Conservation (phyloP, 2,329 filamentous ascomycete genomes). For the Domatiomyces catenatus region DNA sequence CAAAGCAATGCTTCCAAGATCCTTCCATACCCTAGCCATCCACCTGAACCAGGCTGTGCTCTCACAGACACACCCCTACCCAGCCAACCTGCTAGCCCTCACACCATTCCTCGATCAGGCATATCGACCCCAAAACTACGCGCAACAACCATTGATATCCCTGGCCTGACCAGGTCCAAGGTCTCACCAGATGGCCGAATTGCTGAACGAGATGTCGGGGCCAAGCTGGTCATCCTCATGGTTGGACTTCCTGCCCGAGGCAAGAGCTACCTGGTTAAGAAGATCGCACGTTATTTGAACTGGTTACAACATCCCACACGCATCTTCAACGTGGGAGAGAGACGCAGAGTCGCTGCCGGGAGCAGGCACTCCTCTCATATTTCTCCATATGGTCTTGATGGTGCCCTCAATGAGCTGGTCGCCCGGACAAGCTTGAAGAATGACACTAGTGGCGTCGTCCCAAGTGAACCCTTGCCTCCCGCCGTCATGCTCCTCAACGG, state of each 20-base stretch:
- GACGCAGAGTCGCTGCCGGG: slow-evolving; percentile 63
- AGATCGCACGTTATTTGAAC: slow-evolving; percentile 83
- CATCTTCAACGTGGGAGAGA: slow-evolving; percentile 96
- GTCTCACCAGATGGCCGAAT: slow-evolving; percentile 93
- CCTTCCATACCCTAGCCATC: background rate
- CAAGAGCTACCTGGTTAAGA: slow-evolving; percentile 98
- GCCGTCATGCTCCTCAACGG: slow-evolving; percentile 43
- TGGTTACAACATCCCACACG: slow-evolving; percentile 93
- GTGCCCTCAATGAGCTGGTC: slow-evolving; percentile 29
- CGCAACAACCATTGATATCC: slow-evolving; percentile 91
- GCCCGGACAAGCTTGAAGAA: slow-evolving; percentile 28
- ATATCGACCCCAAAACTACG: slow-evolving; percentile 72
- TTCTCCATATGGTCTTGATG: slow-evolving; percentile 22
- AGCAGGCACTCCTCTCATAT: background rate
- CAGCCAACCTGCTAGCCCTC: slow-evolving; percentile 47
- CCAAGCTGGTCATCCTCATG: slow-evolving; percentile 97
- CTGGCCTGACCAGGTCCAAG: slow-evolving; percentile 85
- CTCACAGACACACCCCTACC: slow-evolving; percentile 49
- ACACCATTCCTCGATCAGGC: slow-evolving; percentile 53
- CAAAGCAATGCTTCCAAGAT: background rate
- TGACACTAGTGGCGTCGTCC: slow-evolving; percentile 17
- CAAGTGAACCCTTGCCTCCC: slow-evolving; percentile 24
- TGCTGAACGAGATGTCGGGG: slow-evolving; percentile 79
- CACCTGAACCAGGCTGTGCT: slow-evolving; percentile 26
- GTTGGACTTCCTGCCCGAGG: slow-evolving; percentile 87